Percentiles rank a stretch among this genome's conserved stretches.
Evolutionary conservation across 306 rosid genomes (phyloP).

Genomic region (Quercus wislizeni): DNA sequence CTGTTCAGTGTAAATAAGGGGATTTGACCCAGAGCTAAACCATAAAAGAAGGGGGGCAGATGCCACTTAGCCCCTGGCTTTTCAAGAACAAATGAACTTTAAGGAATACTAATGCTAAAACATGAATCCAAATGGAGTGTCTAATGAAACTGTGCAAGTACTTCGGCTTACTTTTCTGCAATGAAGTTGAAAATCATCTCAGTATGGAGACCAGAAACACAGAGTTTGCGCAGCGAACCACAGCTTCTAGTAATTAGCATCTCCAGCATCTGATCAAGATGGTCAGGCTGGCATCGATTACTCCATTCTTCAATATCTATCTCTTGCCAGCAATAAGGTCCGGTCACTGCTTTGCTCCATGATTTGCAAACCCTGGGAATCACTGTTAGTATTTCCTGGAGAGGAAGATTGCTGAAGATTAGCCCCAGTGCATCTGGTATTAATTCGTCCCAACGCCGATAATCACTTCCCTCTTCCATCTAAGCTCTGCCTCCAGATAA

Average conservation of each 20-base stretch:
- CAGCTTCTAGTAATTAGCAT: slow-evolving; percentile 65
- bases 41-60: no score
- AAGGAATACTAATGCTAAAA: not conserved
- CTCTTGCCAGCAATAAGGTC: slow-evolving; percentile 98
- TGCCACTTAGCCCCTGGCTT: not conserved
- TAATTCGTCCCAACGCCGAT: slow-evolving; percentile 83
- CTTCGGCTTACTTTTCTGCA: slow-evolving; percentile 79
- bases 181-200: slow-evolving; percentile 64
- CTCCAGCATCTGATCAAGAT: slow-evolving; percentile 68
- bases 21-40: no score
- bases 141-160: not conserved
- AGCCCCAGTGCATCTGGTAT: slow-evolving; percentile 89
- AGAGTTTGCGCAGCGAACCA: slow-evolving; percentile 81
- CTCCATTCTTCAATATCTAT: slow-evolving; percentile 95
- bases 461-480: slow-evolving; percentile 65
- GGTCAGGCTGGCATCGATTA: slow-evolving; percentile 48
- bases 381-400: slow-evolving; percentile 69
- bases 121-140: not conserved
- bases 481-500: slow-evolving; percentile 25
- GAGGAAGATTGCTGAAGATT: slow-evolving; percentile 74
- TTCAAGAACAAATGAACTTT: slow-evolving; percentile 1
- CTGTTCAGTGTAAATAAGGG: no score
- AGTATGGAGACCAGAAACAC: slow-evolving; percentile 65
- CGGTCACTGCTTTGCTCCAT: slow-evolving; percentile 78
- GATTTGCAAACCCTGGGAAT: slow-evolving; percentile 91